Evolutionary conservation across 2,329 filamentous ascomycete genomes (phyloP).

Genomic region (Endoconidiophora polonica): DNA sequence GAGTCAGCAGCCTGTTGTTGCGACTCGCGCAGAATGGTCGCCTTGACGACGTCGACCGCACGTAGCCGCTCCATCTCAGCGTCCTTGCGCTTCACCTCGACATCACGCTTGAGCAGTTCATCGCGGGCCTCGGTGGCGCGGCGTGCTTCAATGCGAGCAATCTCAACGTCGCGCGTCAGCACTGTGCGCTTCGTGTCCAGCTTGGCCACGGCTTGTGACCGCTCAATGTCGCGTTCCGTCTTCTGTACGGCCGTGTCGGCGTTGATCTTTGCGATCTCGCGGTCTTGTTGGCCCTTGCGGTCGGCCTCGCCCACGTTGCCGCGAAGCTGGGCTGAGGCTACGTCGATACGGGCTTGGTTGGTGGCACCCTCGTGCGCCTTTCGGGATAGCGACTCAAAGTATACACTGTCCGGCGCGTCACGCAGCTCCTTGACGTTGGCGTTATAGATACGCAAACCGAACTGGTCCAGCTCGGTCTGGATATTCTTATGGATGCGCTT

Average conservation of each 20-base stretch:
- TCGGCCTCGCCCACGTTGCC: slow-evolving; percentile 64
- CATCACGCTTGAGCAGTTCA: slow-evolving; percentile 58
- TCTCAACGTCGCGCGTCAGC: slow-evolving; percentile 63
- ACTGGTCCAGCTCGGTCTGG: slow-evolving; percentile 61
- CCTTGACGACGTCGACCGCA: slow-evolving; percentile 63
- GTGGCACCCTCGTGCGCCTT: slow-evolving; percentile 76
- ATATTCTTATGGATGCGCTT: slow-evolving; percentile 58
- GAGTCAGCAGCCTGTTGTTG: slow-evolving; percentile 53
- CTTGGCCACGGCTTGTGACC: slow-evolving; percentile 59
- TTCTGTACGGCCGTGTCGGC: slow-evolving; percentile 72
- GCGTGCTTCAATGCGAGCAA: slow-evolving; percentile 70
- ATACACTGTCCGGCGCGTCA: slow-evolving; percentile 65
- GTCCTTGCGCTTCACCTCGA: slow-evolving; percentile 56
- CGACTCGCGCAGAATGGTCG: slow-evolving; percentile 50
- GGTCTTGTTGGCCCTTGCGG: slow-evolving; percentile 64
- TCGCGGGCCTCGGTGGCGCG: slow-evolving; percentile 72
- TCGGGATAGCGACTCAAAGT: slow-evolving; percentile 65
- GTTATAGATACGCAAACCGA: slow-evolving; percentile 57
- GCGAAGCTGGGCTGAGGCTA: slow-evolving; percentile 44
- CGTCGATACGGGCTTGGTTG: slow-evolving; percentile 48
- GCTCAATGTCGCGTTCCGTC: slow-evolving; percentile 70
- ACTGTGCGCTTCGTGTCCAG: slow-evolving; percentile 56
- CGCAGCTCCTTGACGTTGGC: slow-evolving; percentile 75
- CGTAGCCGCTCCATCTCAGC: slow-evolving; percentile 69
- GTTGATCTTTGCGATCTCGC: slow-evolving; percentile 76